A percentile compares a stretch with the other conserved stretches of the same genome.
Evolutionary conservation across 768 basidiomycete genomes (phyloP).

Genomic region (Exsudoporus frostii): DNA sequence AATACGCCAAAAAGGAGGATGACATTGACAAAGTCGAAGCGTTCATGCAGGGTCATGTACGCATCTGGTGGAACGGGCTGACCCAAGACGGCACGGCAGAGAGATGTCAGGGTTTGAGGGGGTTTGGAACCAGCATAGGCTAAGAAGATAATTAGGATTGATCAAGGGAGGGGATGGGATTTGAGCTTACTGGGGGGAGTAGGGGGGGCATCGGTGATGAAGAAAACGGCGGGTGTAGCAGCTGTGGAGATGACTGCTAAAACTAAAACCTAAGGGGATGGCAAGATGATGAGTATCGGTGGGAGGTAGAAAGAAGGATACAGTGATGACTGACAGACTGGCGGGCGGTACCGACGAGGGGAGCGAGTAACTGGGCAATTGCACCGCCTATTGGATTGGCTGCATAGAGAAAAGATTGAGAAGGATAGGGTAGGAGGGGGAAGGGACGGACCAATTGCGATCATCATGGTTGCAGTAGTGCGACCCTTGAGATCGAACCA

Average conservation of each 20-base stretch:
- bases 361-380: constrained; percentile 69
- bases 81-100: constrained; percentile 54
- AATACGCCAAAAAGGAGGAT: constrained; percentile 59
- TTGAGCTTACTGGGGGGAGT: constrained; percentile 67
- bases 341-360: constrained; percentile 50
- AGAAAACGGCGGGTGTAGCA: constrained; percentile 52
- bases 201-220: constrained; percentile 62
- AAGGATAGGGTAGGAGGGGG: neutral
- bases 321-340: constrained; percentile 51
- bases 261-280: constrained; percentile 51
- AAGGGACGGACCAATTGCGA: constrained; percentile 40
- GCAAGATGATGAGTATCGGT: neutral
- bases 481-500: constrained; percentile 80
- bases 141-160: constrained; percentile 22
- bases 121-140: constrained; percentile 67
- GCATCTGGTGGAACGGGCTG: constrained; percentile 37
- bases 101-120: constrained; percentile 50
- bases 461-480: constrained; percentile 72
- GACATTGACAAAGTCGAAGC: constrained; percentile 67
- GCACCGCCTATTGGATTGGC: constrained; percentile 76
- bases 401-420: constrained; percentile 20
- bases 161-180: neutral
- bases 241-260: constrained; percentile 71
- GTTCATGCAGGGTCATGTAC: constrained; percentile 62
- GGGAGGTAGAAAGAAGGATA: neutral